A percentile compares a stretch with the other conserved stretches of the same genome.
Conservation (phyloP, 2,329 filamentous ascomycete genomes). For the Diaporthe humulicola region DNA sequence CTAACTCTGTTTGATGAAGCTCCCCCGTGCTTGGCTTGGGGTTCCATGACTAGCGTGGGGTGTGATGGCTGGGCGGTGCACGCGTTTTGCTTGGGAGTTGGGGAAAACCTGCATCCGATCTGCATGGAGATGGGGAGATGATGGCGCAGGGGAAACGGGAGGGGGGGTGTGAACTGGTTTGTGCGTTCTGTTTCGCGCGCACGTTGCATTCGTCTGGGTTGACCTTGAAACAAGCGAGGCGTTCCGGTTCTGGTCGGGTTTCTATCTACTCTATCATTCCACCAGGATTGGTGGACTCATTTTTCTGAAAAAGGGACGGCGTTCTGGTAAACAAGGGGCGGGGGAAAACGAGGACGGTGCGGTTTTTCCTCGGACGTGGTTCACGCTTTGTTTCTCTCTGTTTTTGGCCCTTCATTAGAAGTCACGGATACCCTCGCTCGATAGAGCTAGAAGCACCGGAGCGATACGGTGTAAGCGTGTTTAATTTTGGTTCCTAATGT, state of each 20-base stretch:
- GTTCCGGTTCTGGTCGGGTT: slow-evolving; percentile 11
- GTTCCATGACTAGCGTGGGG: slow-evolving; percentile 13
- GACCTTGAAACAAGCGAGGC: slow-evolving; percentile 28
- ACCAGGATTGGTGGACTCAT: background rate
- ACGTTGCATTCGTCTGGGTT: slow-evolving; percentile 24
- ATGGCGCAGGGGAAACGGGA: background rate
- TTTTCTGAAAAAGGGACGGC: background rate
- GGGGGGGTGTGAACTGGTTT: no score
- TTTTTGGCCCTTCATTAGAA: background rate
- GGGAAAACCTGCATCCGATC: background rate
- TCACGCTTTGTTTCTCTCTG: background rate
- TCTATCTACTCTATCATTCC: background rate
- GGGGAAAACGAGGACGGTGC: background rate
- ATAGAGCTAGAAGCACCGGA: background rate
- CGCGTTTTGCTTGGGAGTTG: background rate
- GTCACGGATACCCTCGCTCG: slow-evolving; percentile 20
- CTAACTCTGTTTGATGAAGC: slow-evolving; percentile 20
- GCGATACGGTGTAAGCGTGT: background rate
- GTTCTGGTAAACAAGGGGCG: background rate
- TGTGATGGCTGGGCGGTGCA: background rate
- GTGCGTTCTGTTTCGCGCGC: background rate
- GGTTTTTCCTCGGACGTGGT: background rate
- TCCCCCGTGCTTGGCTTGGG: background rate
- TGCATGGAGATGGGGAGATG: background rate
- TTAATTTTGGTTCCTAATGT: background rate